These are phyloP conservation scores for Tagetes erecta DNA, from an alignment of 129 eudicot genomes.

Conservation along the genomic window DNA sequence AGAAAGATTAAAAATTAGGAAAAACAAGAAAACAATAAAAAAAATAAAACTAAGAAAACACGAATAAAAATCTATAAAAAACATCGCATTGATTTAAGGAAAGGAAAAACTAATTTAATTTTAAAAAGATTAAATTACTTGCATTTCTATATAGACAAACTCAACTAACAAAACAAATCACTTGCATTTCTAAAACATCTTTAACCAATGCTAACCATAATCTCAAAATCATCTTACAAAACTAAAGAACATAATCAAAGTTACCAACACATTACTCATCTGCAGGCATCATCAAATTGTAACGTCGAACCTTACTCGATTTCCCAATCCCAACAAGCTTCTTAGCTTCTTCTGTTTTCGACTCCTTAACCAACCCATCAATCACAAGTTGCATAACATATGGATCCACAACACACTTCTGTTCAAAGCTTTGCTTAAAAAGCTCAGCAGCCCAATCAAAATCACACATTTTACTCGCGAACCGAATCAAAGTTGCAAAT, in stretches of 20 bases:
- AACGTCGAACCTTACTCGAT: constrained; percentile 31
- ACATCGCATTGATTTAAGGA: too few species aligned
- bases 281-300: constrained; percentile 36
- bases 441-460: constrained; percentile 47
- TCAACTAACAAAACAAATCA: constrained; percentile 13
- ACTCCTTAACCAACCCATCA: constrained; percentile 44
- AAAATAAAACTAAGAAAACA: too few species aligned
- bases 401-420: constrained; percentile 25
- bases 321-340: constrained; percentile 47
- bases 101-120: too few species aligned
- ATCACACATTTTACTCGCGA: constrained; percentile 48
- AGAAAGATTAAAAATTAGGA: too few species aligned
- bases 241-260: constrained; percentile 5
- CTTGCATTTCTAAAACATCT: not conserved
- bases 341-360: constrained; percentile 46
- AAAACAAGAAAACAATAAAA: too few species aligned
- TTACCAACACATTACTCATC: constrained; percentile 27
- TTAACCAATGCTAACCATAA: constrained; percentile 16
- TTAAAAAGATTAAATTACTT: too few species aligned
- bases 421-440: constrained; percentile 32
- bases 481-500: constrained; percentile 36
- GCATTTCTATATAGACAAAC: not conserved
- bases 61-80: too few species aligned
- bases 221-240: constrained; percentile 13
- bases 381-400: constrained; percentile 45